phyloP scores from a whole-genome alignment of 2,329 filamentous ascomycete species.

The Tolypocladium inflatum region DNA sequence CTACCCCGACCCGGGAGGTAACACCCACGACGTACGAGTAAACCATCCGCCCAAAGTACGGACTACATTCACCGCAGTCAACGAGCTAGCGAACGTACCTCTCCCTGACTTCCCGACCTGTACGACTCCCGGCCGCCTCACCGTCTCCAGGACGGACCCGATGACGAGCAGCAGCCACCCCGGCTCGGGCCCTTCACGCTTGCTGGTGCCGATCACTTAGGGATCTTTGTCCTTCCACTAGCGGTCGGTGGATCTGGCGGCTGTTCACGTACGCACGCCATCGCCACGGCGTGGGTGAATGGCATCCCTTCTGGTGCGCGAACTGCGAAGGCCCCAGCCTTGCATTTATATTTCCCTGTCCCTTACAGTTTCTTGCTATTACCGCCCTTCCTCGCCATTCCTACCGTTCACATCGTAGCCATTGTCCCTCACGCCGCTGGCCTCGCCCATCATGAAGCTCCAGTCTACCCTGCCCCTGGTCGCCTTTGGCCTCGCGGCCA shows the following conservation, averaged over 20 bases:
- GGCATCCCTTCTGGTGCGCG: not conserved
- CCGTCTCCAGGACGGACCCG: not conserved
- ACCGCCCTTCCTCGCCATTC: not conserved
- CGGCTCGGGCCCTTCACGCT: not conserved
- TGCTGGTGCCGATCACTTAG: not conserved
- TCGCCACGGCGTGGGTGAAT: not conserved
- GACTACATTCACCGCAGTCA: not conserved
- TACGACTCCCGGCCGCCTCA: not conserved
- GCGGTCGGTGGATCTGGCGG: not conserved
- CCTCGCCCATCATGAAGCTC: constrained; percentile 17
- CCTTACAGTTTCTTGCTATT: not conserved
- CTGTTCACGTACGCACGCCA: not conserved
- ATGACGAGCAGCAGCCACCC: not conserved
- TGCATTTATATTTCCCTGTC: not conserved
- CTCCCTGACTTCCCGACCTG: not conserved
- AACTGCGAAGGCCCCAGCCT: not conserved
- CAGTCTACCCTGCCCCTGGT: constrained; percentile 7
- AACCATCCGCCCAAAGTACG: not conserved
- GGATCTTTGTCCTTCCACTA: not conserved
- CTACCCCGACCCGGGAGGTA: not conserved
- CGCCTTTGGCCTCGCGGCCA: constrained; percentile 11
- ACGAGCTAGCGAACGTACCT: not conserved
- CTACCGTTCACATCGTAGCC: not conserved
- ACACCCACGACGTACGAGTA: not conserved
- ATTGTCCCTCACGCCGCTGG: not conserved